These are phyloP conservation scores for Fusarium mangiferae DNA, from an alignment of 2,329 filamentous ascomycete genomes.

Conservation along the genomic window DNA sequence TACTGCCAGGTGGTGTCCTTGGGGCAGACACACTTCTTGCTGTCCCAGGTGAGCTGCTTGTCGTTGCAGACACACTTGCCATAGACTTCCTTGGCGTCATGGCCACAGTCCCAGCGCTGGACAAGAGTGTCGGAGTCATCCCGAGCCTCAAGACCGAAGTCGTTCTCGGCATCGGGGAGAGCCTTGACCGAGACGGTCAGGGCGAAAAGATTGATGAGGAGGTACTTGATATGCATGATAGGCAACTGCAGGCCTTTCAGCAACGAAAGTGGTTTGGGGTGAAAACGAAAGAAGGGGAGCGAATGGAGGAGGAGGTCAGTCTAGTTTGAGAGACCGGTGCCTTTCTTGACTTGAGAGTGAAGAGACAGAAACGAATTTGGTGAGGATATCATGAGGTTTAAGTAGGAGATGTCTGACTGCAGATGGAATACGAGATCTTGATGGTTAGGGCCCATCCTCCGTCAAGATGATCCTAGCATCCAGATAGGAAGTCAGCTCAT, in stretches of 20 bases:
- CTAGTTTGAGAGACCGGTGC: constrained; percentile 18
- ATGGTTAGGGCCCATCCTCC: not conserved
- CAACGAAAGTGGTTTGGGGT: constrained; percentile 11
- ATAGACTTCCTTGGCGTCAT: constrained; percentile 18
- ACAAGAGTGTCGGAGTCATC: constrained; percentile 15
- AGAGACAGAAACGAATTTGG: not conserved
- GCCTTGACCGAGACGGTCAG: constrained; percentile 37
- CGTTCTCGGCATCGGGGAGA: constrained; percentile 27
- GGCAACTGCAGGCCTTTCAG: constrained; percentile 32
- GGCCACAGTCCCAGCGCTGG: constrained; percentile 18
- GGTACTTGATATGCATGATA: constrained; percentile 37
- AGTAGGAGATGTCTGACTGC: constrained; percentile 5
- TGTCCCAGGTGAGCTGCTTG: not conserved
- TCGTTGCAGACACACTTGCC: constrained; percentile 25
- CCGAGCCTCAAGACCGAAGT: constrained; percentile 31
- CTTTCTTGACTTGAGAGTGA: constrained; percentile 35
- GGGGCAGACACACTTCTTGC: constrained; percentile 23
- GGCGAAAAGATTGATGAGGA: constrained; percentile 33
- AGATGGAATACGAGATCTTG: constrained; percentile 10
- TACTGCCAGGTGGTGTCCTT: not conserved
- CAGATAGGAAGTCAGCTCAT: constrained; percentile 33
- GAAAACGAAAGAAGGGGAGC: constrained; percentile 10
- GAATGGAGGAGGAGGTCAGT: constrained; percentile 22
- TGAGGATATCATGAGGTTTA: constrained; percentile 27
- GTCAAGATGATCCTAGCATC: constrained; percentile 4